These are phyloP conservation scores for Daldinia grandis DNA, from an alignment of 495 filamentous ascomycete species.

Conservation along the genomic window DNA sequence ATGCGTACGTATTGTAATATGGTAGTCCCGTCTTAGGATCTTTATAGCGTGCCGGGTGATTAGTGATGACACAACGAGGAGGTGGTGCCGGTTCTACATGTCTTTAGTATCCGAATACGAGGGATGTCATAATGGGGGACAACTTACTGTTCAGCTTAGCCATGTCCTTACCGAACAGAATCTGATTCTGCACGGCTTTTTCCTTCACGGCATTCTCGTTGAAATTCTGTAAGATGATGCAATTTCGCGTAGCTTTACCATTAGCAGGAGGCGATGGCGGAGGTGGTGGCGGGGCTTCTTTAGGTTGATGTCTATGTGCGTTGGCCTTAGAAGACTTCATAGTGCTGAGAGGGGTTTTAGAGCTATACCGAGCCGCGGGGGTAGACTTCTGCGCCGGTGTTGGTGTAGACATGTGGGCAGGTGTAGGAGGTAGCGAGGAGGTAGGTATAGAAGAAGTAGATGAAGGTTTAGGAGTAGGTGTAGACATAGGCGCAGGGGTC, in stretches of 20 bases:
- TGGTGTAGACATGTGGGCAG: constrained; percentile 25
- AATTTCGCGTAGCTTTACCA: constrained; percentile 55
- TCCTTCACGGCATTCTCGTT: constrained; percentile 62
- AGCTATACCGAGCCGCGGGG: constrained; percentile 13
- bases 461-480: constrained; percentile 1
- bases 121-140: background rate
- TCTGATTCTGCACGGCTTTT: constrained; percentile 62
- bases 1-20: constrained; percentile 78
- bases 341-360: constrained; percentile 22
- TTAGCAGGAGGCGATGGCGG: constrained; percentile 41
- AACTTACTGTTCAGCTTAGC: constrained; percentile 60
- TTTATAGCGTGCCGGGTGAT: constrained; percentile 76
- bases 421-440: constrained; percentile 1
- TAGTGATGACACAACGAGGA: constrained; percentile 79
- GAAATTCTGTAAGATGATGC: constrained; percentile 66
- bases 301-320: constrained; percentile 39
- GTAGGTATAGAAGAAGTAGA: constrained; percentile 13
- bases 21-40: constrained; percentile 80
- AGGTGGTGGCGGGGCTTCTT: constrained; percentile 34
- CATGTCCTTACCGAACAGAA: constrained; percentile 63
- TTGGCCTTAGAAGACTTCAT: constrained; percentile 33
- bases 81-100: constrained; percentile 55
- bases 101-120: constrained; percentile 20
- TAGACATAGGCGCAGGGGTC: constrained; percentile 13
- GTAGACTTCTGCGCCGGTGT: constrained; percentile 6